Percentiles rank a stretch among this genome's conserved stretches.
These are phyloP conservation scores for Aspergillus coremiiformis DNA, from an alignment of 495 filamentous ascomycete species.

Conservation along the genomic window DNA sequence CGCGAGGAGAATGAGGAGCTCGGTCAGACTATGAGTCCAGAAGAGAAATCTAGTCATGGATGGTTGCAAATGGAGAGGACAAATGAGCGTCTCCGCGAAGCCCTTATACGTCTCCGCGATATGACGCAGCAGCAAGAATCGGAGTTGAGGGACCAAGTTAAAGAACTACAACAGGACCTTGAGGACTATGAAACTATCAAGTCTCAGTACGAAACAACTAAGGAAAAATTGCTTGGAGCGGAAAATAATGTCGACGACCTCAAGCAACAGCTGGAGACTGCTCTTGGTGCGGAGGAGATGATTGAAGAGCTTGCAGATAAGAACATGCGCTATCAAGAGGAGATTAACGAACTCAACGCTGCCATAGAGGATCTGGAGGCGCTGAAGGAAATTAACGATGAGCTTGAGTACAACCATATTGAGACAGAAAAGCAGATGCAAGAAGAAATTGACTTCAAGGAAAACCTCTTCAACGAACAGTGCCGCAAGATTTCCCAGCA, in stretches of 20 bases:
- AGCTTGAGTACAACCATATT: conserved; percentile 86
- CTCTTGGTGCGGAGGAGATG: conserved; percentile 81
- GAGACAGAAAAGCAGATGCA: conserved; percentile 92
- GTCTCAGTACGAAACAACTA: conserved; percentile 59
- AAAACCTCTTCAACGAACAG: conserved; percentile 71
- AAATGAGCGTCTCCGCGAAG: conserved; percentile 83
- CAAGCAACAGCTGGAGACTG: conserved; percentile 82
- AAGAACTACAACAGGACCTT: conserved; percentile 69
- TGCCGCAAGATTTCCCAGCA: conserved; percentile 52
- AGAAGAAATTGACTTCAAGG: conserved; percentile 81
- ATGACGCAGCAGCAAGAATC: conserved; percentile 77
- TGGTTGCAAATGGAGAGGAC: conserved; percentile 87
- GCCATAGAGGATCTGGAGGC: conserved; percentile 79
- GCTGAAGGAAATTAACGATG: conserved; percentile 86
- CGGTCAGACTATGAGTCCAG: conserved; percentile 74
- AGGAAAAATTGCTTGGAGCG: conserved; percentile 61
- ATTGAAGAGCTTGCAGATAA: conserved; percentile 85
- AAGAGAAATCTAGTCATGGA: conserved; percentile 76
- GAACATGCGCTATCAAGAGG: conserved; percentile 72
- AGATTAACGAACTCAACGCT: conserved; percentile 72
- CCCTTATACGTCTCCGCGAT: conserved; percentile 75
- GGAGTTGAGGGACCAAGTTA: conserved; percentile 70
- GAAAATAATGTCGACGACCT: conserved; percentile 81
- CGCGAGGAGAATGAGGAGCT: conserved; percentile 81
- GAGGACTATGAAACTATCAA: conserved; percentile 64